Base-by-base conservation (phyloP, 2,329 filamentous ascomycete species). In the Colletotrichum australisinense region DNA sequence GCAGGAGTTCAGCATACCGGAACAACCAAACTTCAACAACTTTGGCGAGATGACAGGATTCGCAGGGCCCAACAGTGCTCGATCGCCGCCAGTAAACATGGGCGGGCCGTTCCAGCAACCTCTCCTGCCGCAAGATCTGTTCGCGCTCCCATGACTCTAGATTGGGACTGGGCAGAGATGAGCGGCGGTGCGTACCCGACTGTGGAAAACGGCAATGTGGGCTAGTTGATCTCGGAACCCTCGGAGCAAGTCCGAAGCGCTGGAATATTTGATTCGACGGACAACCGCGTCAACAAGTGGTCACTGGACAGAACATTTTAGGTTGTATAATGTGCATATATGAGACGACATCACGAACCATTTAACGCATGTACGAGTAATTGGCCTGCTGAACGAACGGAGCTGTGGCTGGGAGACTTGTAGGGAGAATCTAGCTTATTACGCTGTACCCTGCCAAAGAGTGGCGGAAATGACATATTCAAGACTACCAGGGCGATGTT, bases 141-240 rank as follows among this genome's bases (percentile, higher is more conserved):
- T 97, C 91, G 93, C 96, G 81, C 92, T 98, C 90, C 96, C 1
- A 97, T 98, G 92, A 97, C 94, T 3, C 88, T 98, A 26, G 96
- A 98, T 80, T 98, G 95, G 95, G 95, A 90, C 79, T 92, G 90
- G 89, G 90, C 90, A 1, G 90, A 92, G 81, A 91, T 92, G 86
- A 91, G 89, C 38, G 90, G 90, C n/a, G 90, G 90, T 11, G 86
- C 87, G 2, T 92, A 92, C 76, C 90, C 90, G 12, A 88, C 88
- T 30, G 90, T 92, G 53, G 90, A 92, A 78, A 92, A 92, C 75
- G 90, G 90, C 6, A 88, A 86, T 72, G 88, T 87, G 78, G 83
- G 82, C 5, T 73, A 32, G 65, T 56, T 26, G 32, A 63, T 46
- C n/a, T 56, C 22, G n/a, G 26, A 12, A n/a, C 28, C 24, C 24